Base-by-base conservation (phyloP, 2,329 filamentous ascomycete species). In the Trichoderma asperellum region DNA sequence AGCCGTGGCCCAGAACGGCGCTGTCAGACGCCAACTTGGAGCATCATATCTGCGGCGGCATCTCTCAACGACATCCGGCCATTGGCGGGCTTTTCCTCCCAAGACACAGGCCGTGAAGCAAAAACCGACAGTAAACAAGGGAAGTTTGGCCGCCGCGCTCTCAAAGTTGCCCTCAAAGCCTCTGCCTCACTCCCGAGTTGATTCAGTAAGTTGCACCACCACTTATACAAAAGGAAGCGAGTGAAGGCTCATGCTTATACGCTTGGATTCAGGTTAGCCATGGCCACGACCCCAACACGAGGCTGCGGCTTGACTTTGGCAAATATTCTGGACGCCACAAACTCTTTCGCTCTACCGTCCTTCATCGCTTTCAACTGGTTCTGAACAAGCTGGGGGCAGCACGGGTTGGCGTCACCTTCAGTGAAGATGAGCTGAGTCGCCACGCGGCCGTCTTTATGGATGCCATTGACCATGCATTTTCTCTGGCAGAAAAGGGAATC, bases 371-470 rank as follows among this genome's bases (percentile, higher is more conserved):
- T 65, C 74, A 80, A 2, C 11, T 65, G 1, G 73, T 84, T 14
- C 68, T 85, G 27, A 72, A 73, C 14, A 68, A 72, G 0, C 68
- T 79, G 35, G 74, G 75, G 2, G 70, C 74, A 0, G 72, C 75
- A 3, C 76, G 75, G 10, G 47, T 59, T 40, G 64, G 72, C n/a
- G 77, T 68, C 5, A 76, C 77, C 12, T 66, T 79, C 18, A 74
- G 79, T 53, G 76, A 79, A 61, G 72, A 79, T 62, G 82, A 85
- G 64, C 76, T 87, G 21, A 79, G 82, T 43, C 78, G 77, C 10
- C 83, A 87, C 71, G 78, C 79, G 5, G 74, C 74, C 8, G 74
- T 83, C 10, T 89, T 88, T 75, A 80, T 81, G 73, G 75, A 78
- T 27, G 75, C 81, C 4, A 73, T 89, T 34, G 76, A 81, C 24